Percentiles rank a stretch among this genome's conserved stretches.
Conservation (phyloP, 108 stramenopile genomes). For the Seminavis robusta region DNA sequence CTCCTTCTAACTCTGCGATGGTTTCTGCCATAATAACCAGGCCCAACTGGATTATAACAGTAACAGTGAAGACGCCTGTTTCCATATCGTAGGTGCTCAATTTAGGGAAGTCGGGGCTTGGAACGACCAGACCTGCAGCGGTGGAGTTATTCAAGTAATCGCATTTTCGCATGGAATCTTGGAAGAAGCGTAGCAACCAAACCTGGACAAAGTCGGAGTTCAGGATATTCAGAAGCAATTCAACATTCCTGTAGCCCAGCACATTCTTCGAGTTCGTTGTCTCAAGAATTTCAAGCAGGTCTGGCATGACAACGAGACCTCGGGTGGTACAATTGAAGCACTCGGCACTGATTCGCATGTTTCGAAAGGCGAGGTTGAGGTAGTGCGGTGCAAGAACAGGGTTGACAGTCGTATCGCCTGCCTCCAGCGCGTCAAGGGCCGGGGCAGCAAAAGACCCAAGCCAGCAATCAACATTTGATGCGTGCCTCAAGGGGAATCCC, state of each 20-base stretch:
- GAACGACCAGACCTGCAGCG: too few species aligned
- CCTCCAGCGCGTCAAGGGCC: constrained; percentile 22
- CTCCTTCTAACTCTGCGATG: constrained; percentile 11
- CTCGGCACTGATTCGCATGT: neutral
- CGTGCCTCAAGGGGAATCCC: constrained; percentile 57
- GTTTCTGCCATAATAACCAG: constrained; percentile 21
- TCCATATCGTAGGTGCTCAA: too few species aligned
- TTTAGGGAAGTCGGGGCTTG: too few species aligned
- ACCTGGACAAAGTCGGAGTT: too few species aligned
- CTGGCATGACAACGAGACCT: neutral
- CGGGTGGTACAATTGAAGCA: neutral
- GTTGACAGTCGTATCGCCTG: neutral
- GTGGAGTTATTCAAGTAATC: too few species aligned
- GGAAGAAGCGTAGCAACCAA: too few species aligned
- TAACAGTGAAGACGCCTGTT: constrained; percentile 10
- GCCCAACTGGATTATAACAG: constrained; percentile 10
- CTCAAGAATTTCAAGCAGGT: neutral
- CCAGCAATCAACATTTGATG: constrained; percentile 67
- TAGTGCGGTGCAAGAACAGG: neutral
- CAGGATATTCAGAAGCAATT: too few species aligned
- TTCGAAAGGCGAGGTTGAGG: neutral
- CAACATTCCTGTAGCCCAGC: too few species aligned
- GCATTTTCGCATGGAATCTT: too few species aligned
- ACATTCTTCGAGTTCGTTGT: too few species aligned
- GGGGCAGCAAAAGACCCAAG: constrained; percentile 60